Base-by-base conservation (phyloP, 1,139 yeast genomes). In the Keqinozyma sinolaborantium region DNA sequence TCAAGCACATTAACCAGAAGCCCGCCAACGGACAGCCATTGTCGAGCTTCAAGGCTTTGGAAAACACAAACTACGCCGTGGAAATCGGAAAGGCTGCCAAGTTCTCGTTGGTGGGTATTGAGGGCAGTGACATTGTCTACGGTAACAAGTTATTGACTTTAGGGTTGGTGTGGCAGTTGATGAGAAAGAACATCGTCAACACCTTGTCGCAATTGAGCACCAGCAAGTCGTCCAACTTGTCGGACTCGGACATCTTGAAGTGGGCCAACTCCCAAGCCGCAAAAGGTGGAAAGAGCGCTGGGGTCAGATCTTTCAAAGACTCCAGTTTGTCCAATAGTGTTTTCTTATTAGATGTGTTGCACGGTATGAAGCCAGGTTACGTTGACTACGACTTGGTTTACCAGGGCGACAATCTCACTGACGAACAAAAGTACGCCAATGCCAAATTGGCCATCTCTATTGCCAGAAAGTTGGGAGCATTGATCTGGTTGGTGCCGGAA, bases 401-500 rank as follows among this genome's bases (percentile, higher is more conserved):
- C 35, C 77, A 82, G 37, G 95, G 95, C 20, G 57, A 61, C 29
- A 76, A 83, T 23, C 43, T 64, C 18, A 42, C 60, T 4, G 95
- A 83, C 20, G 97, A 88, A 42, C 95, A 88, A 48, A 77, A 73
- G 54, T 86, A 87, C 51, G 95, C 96, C 26, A 92, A 92, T 57
- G 97, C 98, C 20, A 85, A 85, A 65, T 76, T 92, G 59, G 98
- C 98, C 18, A 92, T 92, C 57, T 92, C 98, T 2, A 92, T 92
- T 53, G 98, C 98, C 23, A 84, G 99, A 74, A 92, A 94, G 61
- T 68, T 92, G 47, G 99, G 99, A 38, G 98, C 97, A 27, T 78
- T 94, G 57, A 92, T 92, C 50, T 92, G 97, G 97, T 73, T 92
- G 50, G 96, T 92, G 18, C 99, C 99, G n/a, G 99, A 92, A 61